phyloP scores from a whole-genome alignment of 176 grass and related monocot genomes.

The Lolium rigidum region DNA sequence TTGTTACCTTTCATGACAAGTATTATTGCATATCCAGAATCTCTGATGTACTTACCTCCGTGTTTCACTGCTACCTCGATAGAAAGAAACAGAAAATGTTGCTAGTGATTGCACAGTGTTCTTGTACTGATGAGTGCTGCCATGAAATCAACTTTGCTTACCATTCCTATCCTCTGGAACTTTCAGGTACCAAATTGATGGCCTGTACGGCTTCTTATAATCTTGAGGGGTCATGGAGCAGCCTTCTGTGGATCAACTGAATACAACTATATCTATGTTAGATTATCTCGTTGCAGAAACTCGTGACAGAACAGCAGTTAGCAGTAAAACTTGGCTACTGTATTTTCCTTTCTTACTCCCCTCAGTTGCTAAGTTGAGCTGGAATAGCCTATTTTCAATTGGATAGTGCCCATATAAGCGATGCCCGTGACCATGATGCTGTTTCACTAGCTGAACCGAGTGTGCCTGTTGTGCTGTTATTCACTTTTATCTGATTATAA shows the following conservation, averaged over 20 bases:
- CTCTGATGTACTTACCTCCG: neutral
- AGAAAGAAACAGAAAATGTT: neutral
- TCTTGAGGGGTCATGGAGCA: neutral
- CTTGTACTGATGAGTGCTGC: neutral
- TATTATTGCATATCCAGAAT: neutral
- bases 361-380: slow-evolving; percentile 4
- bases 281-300: neutral
- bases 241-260: slow-evolving; percentile 1
- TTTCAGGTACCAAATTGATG: slow-evolving; percentile 56
- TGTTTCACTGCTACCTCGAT: neutral
- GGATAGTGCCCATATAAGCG: neutral
- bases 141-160: slow-evolving; percentile 9
- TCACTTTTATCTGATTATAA: neutral
- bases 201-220: neutral
- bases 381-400: neutral
- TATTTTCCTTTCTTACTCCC: neutral
- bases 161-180: neutral
- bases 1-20: too few species aligned
- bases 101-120: neutral
- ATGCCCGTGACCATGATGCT: neutral
- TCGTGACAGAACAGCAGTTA: neutral
- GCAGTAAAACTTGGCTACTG: neutral
- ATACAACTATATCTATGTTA: neutral
- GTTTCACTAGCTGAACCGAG: neutral
- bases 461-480: neutral